Conservation (phyloP, 2,329 filamentous ascomycete genomes). For the Curvularia spicifera region DNA sequence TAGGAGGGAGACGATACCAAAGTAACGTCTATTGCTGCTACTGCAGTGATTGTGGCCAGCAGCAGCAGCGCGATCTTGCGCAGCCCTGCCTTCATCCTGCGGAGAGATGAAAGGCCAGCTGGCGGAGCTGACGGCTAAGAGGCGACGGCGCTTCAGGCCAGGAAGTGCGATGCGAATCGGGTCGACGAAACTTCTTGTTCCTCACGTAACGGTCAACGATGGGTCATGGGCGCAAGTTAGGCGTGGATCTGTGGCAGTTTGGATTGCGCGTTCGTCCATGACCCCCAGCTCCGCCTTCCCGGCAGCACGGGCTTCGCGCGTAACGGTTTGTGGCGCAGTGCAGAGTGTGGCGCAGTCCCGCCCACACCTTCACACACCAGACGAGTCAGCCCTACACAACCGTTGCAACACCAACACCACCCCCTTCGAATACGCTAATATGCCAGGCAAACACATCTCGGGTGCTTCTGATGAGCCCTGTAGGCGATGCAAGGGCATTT, state of each 20-base stretch:
- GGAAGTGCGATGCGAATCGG: slow-evolving; percentile 7
- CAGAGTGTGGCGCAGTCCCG: slow-evolving; percentile 27
- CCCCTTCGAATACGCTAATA: slow-evolving; percentile 21
- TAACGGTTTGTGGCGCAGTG: slow-evolving; percentile 19
- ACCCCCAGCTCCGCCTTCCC: slow-evolving; percentile 20
- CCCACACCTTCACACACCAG: slow-evolving; percentile 3
- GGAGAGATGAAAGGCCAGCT: slow-evolving; percentile 39
- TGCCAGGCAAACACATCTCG: slow-evolving; percentile 43
- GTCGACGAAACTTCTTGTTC: neutral
- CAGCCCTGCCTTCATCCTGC: slow-evolving; percentile 46
- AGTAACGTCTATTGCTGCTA: slow-evolving; percentile 47
- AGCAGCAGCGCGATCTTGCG: slow-evolving; percentile 44
- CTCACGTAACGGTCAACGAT: neutral
- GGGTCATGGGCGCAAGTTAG: slow-evolving; percentile 16
- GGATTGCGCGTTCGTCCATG: slow-evolving; percentile 30
- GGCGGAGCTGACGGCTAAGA: slow-evolving; percentile 28
- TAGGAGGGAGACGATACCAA: slow-evolving; percentile 13
- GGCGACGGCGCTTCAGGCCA: slow-evolving; percentile 8
- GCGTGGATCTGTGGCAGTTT: slow-evolving; percentile 19
- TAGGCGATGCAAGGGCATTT: slow-evolving; percentile 62
- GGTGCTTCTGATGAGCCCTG: slow-evolving; percentile 51
- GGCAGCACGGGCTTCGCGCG: slow-evolving; percentile 25
- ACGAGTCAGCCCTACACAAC: slow-evolving; percentile 20
- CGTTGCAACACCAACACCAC: slow-evolving; percentile 9
- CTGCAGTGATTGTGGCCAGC: slow-evolving; percentile 40